Percentiles rank a stretch among this genome's conserved stretches.
Evolutionary conservation across 1,139 yeast species (phyloP).

Genomic region (Pichia sp.): DNA sequence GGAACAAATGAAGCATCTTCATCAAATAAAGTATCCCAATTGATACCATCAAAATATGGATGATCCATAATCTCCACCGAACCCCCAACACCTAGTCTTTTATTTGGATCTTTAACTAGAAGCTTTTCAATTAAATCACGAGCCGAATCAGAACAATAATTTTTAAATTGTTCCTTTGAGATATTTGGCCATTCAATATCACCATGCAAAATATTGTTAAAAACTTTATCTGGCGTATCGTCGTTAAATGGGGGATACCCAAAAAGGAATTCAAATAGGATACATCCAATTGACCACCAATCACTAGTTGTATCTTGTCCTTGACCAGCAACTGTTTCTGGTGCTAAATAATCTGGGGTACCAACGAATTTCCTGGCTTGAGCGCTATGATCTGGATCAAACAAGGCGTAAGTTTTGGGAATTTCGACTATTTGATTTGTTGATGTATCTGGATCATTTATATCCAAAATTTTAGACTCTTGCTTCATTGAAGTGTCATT

Average conservation of each 20-base stretch:
- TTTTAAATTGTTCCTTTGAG: conserved; percentile 45
- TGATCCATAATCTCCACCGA: conserved; percentile 75
- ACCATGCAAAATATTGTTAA: conserved; percentile 69
- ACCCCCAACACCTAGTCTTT: conserved; percentile 70
- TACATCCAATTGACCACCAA: conserved; percentile 99
- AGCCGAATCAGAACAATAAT: conserved; percentile 58
- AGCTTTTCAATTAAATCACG: conserved; percentile 64
- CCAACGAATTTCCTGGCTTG: conserved; percentile 73
- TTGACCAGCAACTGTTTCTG: conserved; percentile 84
- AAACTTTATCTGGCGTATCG: conserved; percentile 70
- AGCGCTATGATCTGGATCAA: conserved; percentile 52
- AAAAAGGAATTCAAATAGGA: conserved; percentile 82
- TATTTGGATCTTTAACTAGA: conserved; percentile 54
- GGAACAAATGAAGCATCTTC: conserved; percentile 87
- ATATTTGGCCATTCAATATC: conserved; percentile 80
- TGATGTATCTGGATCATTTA: conserved; percentile 5
- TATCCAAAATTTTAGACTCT: neutral
- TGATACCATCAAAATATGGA: conserved; percentile 63
- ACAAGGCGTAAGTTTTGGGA: conserved; percentile 47
- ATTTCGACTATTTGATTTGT: conserved; percentile 3
- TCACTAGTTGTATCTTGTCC: conserved; percentile 86
- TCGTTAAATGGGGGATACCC: conserved; percentile 97
- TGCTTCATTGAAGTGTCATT: neutral
- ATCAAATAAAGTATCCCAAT: conserved; percentile 71
- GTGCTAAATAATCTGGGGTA: conserved; percentile 96